Evolutionary conservation across 495 filamentous ascomycete genomes (phyloP).

Genomic region (Alectoria sarmentosa): DNA sequence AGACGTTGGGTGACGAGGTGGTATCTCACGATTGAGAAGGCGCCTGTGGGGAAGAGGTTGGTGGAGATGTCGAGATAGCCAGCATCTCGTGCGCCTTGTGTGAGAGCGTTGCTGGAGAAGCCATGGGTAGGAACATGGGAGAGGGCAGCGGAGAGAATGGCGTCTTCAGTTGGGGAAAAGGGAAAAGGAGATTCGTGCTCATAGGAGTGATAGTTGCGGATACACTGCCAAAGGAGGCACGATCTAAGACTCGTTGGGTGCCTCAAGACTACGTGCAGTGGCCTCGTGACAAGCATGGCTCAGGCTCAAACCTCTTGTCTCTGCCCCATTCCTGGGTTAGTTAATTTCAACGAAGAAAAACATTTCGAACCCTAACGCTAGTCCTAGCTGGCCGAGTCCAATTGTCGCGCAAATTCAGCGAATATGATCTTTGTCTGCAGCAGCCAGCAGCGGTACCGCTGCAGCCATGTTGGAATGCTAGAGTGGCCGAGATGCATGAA

Average conservation of each 20-base stretch:
- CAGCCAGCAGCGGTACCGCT: slow-evolving; percentile 1
- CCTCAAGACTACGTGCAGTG: slow-evolving; percentile 2
- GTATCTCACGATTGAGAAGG: slow-evolving; percentile 76
- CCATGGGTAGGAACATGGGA: slow-evolving; percentile 74
- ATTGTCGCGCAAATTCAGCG: neutral
- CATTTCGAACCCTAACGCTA: neutral
- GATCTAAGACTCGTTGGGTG: neutral
- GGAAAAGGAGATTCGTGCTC: slow-evolving; percentile 51
- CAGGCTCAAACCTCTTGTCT: neutral
- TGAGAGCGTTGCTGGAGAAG: slow-evolving; percentile 65
- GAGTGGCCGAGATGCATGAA: slow-evolving; percentile 16
- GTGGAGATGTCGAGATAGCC: slow-evolving; percentile 81
- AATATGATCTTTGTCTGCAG: neutral
- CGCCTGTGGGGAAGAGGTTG: slow-evolving; percentile 70
- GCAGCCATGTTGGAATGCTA: neutral
- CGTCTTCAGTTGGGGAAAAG: slow-evolving; percentile 64
- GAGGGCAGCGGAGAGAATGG: slow-evolving; percentile 75
- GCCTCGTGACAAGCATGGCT: neutral
- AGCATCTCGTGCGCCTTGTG: slow-evolving; percentile 69
- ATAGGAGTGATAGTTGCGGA: slow-evolving; percentile 66
- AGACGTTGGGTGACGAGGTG: slow-evolving; percentile 65
- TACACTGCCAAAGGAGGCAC: neutral
- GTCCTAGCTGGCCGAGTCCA: neutral
- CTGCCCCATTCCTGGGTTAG: neutral
- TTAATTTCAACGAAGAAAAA: neutral